Percentiles rank a stretch among this genome's conserved stretches.
These are phyloP conservation scores for Fraxinus baroniana DNA, from an alignment of 305 asterid genomes.

Conservation along the genomic window DNA sequence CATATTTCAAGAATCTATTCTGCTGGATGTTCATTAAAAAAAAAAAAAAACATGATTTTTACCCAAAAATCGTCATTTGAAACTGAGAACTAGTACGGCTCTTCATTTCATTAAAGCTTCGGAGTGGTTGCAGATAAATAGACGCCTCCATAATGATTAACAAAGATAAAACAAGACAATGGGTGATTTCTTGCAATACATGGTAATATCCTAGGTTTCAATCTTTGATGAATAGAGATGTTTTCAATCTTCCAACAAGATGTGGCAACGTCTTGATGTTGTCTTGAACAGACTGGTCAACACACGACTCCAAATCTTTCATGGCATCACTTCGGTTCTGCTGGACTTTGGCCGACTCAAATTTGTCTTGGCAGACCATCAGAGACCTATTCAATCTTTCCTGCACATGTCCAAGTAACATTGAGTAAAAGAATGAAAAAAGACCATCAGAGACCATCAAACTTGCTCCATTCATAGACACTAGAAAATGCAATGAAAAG, in stretches of 20 bases:
- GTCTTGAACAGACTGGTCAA: slow-evolving; percentile 61
- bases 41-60: neutral
- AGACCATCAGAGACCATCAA: slow-evolving; percentile 36
- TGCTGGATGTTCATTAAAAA: neutral
- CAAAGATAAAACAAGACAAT: neutral
- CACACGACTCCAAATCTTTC: slow-evolving; percentile 69
- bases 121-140: slow-evolving; percentile 1
- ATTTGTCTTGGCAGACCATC: slow-evolving; percentile 84
- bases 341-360: slow-evolving; percentile 65
- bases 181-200: neutral
- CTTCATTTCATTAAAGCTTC: neutral
- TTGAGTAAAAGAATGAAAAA: neutral
- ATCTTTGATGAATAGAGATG: slow-evolving; percentile 42
- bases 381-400: slow-evolving; percentile 69
- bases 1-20: neutral
- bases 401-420: slow-evolving; percentile 33
- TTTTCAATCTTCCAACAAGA: slow-evolving; percentile 63
- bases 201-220: slow-evolving; percentile 13
- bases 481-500: neutral
- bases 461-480: neutral
- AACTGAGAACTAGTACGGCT: neutral
- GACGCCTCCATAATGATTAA: slow-evolving; percentile 4
- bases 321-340: slow-evolving; percentile 37
- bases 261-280: slow-evolving; percentile 63
- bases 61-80: neutral